phyloP scores from a whole-genome alignment of 192 early-diverging fungal genomes.

The Diversispora epigaea region DNA sequence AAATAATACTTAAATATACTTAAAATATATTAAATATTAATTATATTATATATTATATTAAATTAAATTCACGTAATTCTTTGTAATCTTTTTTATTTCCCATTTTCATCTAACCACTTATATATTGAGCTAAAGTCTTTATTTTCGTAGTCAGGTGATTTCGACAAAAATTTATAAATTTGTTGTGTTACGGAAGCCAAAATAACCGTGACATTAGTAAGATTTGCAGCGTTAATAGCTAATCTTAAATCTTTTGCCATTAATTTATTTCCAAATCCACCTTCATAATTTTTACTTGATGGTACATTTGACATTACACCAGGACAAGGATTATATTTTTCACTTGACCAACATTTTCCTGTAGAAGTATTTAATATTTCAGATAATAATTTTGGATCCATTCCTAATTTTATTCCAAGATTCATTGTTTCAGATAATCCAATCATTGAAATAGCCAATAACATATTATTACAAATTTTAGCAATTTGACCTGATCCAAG shows the following conservation, averaged over 20 bases:
- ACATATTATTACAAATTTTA: constrained; percentile 98
- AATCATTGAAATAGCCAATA: constrained; percentile 93
- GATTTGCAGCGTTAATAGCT: constrained; percentile 82
- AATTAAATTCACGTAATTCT: background rate
- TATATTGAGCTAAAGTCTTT: constrained; percentile 86
- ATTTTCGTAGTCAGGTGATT: constrained; percentile 61
- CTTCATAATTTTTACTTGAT: constrained; percentile 73
- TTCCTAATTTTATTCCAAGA: constrained; percentile 81
- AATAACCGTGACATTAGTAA: constrained; percentile 63
- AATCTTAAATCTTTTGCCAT: constrained; percentile 95
- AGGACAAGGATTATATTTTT: constrained; percentile 89
- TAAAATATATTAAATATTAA: too few relatives aligned
- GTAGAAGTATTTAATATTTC: constrained; percentile 86
- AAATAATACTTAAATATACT: too few relatives aligned
- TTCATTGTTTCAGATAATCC: constrained; percentile 91
- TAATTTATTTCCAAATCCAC: constrained; percentile 85
- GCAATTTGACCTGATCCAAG: constrained; percentile 87
- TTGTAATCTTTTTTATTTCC: background rate
- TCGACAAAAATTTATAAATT: constrained; percentile 77
- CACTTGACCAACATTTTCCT: constrained; percentile 91
- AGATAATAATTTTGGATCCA: constrained; percentile 83
- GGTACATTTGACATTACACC: constrained; percentile 79
- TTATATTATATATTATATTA: background rate
- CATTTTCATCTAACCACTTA: constrained; percentile 46
- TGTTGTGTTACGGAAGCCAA: constrained; percentile 77